These are phyloP conservation scores for Cornus suecica DNA, from an alignment of 148 eudicot genomes.

Conservation along the genomic window DNA sequence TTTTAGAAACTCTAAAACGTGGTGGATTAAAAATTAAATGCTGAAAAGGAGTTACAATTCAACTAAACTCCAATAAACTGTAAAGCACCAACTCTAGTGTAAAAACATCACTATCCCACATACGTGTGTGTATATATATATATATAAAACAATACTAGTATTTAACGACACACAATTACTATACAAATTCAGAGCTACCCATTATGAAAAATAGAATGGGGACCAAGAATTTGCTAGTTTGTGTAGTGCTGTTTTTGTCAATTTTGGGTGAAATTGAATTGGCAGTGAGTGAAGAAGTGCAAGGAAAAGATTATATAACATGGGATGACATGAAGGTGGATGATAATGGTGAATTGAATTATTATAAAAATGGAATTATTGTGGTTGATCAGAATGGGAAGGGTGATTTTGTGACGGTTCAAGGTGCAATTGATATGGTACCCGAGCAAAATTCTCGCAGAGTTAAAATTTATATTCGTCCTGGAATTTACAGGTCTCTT, in stretches of 20 bases:
- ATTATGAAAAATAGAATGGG: not conserved
- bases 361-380: slow-evolving; percentile 29
- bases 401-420: slow-evolving; percentile 74
- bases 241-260: not conserved
- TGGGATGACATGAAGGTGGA: slow-evolving; percentile 66
- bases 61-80: too few relatives aligned
- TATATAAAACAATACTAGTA: too few relatives aligned
- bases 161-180: too few relatives aligned
- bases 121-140: too few relatives aligned
- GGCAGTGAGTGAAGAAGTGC: not conserved
- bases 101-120: too few relatives aligned
- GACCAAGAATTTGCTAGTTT: not conserved
- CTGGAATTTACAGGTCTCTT: slow-evolving; percentile 82
- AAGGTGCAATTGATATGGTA: slow-evolving; percentile 85
- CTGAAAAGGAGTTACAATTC: too few relatives aligned
- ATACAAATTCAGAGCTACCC: not conserved
- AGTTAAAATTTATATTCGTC: slow-evolving; percentile 65
- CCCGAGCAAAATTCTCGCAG: slow-evolving; percentile 56
- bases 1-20: too few relatives aligned
- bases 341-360: not conserved
- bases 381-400: slow-evolving; percentile 66
- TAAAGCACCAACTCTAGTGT: too few relatives aligned
- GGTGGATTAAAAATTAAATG: too few relatives aligned
- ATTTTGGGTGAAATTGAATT: slow-evolving; percentile 12
- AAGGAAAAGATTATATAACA: slow-evolving; percentile 16